Evolutionary conservation across 2,329 filamentous ascomycete genomes (phyloP).

Genomic region (Hymenoscyphus fraxineus): DNA sequence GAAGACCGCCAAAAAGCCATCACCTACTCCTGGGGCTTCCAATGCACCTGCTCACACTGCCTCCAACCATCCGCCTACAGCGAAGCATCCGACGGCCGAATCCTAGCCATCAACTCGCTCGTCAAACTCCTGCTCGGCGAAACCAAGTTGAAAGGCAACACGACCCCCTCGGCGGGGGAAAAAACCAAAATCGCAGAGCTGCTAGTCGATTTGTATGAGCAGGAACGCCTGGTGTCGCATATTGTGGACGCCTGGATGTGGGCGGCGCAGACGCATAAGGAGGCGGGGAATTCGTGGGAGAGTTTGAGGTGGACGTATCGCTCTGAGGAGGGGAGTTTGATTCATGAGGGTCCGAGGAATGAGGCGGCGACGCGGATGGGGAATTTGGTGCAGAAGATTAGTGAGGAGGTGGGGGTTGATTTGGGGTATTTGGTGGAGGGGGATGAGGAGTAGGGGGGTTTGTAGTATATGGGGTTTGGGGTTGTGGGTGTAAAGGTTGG

Average conservation of each 20-base stretch:
- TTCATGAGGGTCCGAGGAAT: constrained; percentile 14
- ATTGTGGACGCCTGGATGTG: constrained; percentile 37
- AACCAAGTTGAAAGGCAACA: constrained; percentile 13
- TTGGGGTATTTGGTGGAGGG: not conserved
- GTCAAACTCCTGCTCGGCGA: constrained; percentile 24
- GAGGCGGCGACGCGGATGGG: constrained; percentile 5
- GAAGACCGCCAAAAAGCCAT: constrained; percentile 31
- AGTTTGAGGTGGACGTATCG: constrained; percentile 12
- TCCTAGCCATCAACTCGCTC: constrained; percentile 29
- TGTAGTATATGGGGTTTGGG: too few species aligned
- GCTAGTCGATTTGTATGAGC: constrained; percentile 37
- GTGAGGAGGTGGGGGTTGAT: not conserved
- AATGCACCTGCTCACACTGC: constrained; percentile 38
- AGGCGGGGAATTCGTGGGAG: constrained; percentile 27
- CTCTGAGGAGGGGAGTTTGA: constrained; percentile 12
- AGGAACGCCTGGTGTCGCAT: constrained; percentile 34
- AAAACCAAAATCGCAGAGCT: constrained; percentile 32
- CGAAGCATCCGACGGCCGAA: constrained; percentile 34
- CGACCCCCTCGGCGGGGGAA: constrained; percentile 14
- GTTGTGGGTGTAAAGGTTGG: too few species aligned
- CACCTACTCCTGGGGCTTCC: constrained; percentile 37
- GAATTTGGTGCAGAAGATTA: constrained; percentile 8
- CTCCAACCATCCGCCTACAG: constrained; percentile 14
- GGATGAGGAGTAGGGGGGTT: not conserved
- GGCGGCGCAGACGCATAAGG: constrained; percentile 38